Evolutionary conservation across 495 filamentous ascomycete species (phyloP), one percentile per base, ranked within the genome.

Genomic region (Penicillium cinerascens): DNA sequence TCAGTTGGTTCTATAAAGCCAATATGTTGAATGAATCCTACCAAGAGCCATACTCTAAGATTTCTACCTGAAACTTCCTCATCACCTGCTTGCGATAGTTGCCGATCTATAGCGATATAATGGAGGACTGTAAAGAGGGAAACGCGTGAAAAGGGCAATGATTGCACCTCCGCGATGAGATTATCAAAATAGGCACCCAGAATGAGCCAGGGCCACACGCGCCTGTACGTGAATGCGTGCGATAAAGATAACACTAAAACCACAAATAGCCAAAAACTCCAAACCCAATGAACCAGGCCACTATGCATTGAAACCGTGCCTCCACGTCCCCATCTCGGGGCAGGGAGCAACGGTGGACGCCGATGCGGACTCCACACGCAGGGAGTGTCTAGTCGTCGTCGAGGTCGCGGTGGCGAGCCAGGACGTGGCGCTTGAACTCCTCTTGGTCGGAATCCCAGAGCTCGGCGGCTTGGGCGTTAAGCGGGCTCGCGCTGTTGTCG

Each of bases 381-480:
- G 39, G n/a, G n/a, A n/a, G 35, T 5, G 13, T 51, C 47, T 69
- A 74, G 49, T 82, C 78, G 33, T 85, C 82, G 41, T 81, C 78
- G 37, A 83, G 60, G 55, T 86, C 82, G 39, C 78, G 77, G 62
- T 87, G 84, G 47, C 84, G 68, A 3, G 79, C 79, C 13, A 87
- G 73, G n/a, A 87, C 84, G 39, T 81, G 74, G 48, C 82, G 82
- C 81, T 95, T 90, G 79, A 90, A 99, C 60, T 95, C 89, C 40
- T 80, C 80, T 36, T 87, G 82, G 69, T 97, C 81, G 52, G 86
- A 88, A 60, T 97, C 93, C 95, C 95, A 97, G 23, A 97, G 78
- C 66, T 96, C 89, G 15, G 93, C 93, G 20, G 93, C 93, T 70
- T 97, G 91, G 55, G 90, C 93, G 64, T 99, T 99, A 50, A 99